These are phyloP conservation scores for Chrysosporium queenslandicum DNA, from an alignment of 2,329 filamentous ascomycete species.

Conservation along the genomic window DNA sequence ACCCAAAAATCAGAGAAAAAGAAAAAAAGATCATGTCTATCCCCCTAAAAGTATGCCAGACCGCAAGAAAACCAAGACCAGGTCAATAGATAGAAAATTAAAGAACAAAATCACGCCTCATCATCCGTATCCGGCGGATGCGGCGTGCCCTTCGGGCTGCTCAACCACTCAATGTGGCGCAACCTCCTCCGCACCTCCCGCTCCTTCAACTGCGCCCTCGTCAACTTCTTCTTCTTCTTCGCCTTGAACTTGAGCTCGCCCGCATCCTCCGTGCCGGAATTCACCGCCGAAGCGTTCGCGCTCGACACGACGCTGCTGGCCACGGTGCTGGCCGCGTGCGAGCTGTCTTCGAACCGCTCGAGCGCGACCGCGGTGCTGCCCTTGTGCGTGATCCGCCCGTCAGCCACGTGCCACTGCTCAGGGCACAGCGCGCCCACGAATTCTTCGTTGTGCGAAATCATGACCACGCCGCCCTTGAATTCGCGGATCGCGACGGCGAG, in stretches of 20 bases:
- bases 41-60: neutral
- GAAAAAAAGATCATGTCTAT: neutral
- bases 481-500: constrained; percentile 96
- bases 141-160: constrained; percentile 73
- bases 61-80: neutral
- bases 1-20: neutral
- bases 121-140: constrained; percentile 69
- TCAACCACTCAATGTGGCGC: constrained; percentile 71
- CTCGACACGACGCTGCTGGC: constrained; percentile 51
- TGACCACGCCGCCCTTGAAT: constrained; percentile 95
- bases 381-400: constrained; percentile 77
- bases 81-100: neutral
- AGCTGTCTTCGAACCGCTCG: constrained; percentile 81
- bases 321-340: constrained; percentile 45
- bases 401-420: constrained; percentile 90
- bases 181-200: constrained; percentile 75
- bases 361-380: constrained; percentile 62
- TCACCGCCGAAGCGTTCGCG: constrained; percentile 55
- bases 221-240: constrained; percentile 98
- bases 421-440: constrained; percentile 92
- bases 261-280: constrained; percentile 74
- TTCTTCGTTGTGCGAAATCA: constrained; percentile 99
- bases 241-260: constrained; percentile 72
- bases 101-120: constrained; percentile 40
- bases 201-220: constrained; percentile 92